A percentile compares a stretch with the other conserved stretches of the same genome.
Conservation (phyloP, 2,329 filamentous ascomycete species). For the Colletotrichum sp. region DNA sequence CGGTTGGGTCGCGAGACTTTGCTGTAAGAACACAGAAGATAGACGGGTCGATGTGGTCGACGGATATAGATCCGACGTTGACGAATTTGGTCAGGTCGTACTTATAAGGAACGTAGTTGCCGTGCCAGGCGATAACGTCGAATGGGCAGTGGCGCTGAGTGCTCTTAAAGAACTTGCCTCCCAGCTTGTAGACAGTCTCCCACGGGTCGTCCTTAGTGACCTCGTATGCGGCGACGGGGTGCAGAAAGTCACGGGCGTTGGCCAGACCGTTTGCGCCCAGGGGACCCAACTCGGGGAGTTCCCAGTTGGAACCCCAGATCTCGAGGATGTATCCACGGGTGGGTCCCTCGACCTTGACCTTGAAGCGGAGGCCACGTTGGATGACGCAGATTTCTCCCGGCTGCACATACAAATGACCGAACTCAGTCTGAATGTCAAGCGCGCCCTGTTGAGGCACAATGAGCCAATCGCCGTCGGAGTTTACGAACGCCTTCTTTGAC, state of each 20-base stretch:
- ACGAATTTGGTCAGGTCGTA: slow-evolving; percentile 63
- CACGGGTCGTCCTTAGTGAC: slow-evolving; percentile 56
- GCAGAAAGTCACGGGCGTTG: slow-evolving; percentile 69
- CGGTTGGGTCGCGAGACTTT: slow-evolving; percentile 56
- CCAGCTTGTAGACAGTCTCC: slow-evolving; percentile 66
- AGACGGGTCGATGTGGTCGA: slow-evolving; percentile 70
- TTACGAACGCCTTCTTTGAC: slow-evolving; percentile 52
- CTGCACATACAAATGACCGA: slow-evolving; percentile 67
- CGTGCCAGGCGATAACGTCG: slow-evolving; percentile 76
- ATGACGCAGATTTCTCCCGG: slow-evolving; percentile 73
- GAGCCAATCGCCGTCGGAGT: slow-evolving; percentile 70
- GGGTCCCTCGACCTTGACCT: slow-evolving; percentile 63
- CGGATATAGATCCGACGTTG: slow-evolving; percentile 61
- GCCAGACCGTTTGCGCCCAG: slow-evolving; percentile 71
- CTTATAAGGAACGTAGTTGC: slow-evolving; percentile 68
- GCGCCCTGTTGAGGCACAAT: slow-evolving; percentile 70
- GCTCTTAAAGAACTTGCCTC: slow-evolving; percentile 64
- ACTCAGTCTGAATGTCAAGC: slow-evolving; percentile 72
- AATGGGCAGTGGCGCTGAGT: slow-evolving; percentile 71
- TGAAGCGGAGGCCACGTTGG: slow-evolving; percentile 60
- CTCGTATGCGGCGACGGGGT: slow-evolving; percentile 64
- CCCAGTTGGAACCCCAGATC: slow-evolving; percentile 68
- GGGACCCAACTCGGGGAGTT: slow-evolving; percentile 70
- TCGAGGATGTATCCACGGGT: slow-evolving; percentile 72
- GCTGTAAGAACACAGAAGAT: slow-evolving; percentile 71